These are phyloP conservation scores for Ophiostoma himal-ulmi DNA, from an alignment of 2,329 filamentous ascomycete genomes.

Conservation along the genomic window DNA sequence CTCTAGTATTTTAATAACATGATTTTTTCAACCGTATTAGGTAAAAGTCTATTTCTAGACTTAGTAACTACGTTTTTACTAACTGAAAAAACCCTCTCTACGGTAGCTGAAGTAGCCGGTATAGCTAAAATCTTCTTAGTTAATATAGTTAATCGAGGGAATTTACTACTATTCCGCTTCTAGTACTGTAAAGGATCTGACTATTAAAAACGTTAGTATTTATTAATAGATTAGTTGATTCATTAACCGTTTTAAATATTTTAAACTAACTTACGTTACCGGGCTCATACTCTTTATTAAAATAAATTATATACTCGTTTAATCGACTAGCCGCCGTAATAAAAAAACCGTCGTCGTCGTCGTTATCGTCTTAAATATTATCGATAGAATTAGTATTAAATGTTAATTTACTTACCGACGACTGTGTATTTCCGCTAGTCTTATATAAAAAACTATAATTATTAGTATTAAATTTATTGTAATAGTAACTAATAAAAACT, in stretches of 20 bases:
- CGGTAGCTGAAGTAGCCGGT: neutral
- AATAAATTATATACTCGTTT: neutral
- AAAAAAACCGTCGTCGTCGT: neutral
- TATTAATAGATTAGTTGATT: neutral
- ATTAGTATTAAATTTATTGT: too few species aligned
- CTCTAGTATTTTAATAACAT: constrained; percentile 4
- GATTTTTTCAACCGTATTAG: neutral
- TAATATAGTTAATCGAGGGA: neutral
- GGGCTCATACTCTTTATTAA: neutral
- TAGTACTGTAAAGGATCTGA: neutral
- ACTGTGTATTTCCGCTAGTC: neutral
- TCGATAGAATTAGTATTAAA: neutral
- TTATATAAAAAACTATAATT: neutral
- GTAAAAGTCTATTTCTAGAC: neutral
- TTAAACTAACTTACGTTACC: neutral
- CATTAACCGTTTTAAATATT: neutral
- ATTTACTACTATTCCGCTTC: neutral
- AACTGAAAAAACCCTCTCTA: neutral
- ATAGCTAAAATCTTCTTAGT: neutral
- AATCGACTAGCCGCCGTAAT: neutral
- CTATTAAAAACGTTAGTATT: neutral
- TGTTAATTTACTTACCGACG: neutral
- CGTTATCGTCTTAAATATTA: neutral
- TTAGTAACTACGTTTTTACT: neutral
- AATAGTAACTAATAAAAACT: neutral